Conservation (phyloP, 441 rosid genomes). For the Kokia cookei region DNA sequence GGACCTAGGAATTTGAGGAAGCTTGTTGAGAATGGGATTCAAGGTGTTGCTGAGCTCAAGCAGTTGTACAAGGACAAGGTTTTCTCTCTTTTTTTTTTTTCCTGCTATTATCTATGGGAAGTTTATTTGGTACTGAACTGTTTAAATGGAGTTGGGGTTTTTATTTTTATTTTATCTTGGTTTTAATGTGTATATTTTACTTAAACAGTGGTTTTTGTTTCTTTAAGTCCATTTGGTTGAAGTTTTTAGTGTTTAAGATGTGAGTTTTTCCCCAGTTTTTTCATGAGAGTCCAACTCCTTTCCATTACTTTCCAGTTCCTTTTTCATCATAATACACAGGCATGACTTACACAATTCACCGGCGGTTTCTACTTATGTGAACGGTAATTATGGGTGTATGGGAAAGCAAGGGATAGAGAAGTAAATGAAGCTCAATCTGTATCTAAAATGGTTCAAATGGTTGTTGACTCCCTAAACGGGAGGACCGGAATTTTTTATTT, state of each 20-base stretch:
- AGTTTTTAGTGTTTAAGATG: not conserved
- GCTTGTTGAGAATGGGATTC: conserved; percentile 84
- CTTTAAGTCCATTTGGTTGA: not conserved
- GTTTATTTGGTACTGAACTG: not conserved
- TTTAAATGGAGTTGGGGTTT: not conserved
- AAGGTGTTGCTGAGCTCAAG: conserved; percentile 82
- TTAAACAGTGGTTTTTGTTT: not conserved
- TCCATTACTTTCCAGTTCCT: no score
- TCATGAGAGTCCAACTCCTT: not conserved
- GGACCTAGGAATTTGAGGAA: conserved; percentile 90
- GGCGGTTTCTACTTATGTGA: no score
- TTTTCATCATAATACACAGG: not conserved
- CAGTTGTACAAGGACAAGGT: conserved; percentile 91
- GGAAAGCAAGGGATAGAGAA: not conserved
- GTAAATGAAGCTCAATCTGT: not conserved
- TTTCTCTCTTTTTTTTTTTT: not conserved
- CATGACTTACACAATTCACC: no score
- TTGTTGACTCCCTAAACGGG: not conserved
- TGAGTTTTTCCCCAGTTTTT: not conserved
- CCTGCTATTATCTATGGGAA: not conserved
- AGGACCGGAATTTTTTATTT: not conserved
- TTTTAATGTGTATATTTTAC: not conserved
- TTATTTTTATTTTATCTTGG: not conserved
- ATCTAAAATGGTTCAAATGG: not conserved
- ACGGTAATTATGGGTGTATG: not conserved